Base-by-base conservation (phyloP, 148 eudicot species). In the Persicaria maculosa region DNA sequence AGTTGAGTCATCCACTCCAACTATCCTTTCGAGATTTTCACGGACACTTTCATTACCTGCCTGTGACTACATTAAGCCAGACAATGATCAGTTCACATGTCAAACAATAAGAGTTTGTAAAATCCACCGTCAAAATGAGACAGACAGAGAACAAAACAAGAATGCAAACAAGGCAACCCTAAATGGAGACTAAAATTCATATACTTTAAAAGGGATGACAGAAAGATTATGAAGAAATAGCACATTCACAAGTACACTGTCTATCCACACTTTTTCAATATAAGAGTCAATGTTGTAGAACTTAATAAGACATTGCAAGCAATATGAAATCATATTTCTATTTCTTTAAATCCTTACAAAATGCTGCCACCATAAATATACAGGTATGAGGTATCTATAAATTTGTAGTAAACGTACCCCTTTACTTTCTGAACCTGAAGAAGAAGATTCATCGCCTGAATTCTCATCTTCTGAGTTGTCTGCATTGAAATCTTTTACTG, bases 1-100 rank as follows among this genome's bases (percentile, higher is more conserved):
- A 59, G 81, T 64, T 58, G 93, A 89, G 82, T 93, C 98, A 81
- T 93, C 98, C 47, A 47, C 80, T 50, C 98, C 98, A 58, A 93
- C 81, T 67, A 83, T 93, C 81, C 85, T 91, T 81, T 93, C 97
- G 62, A 93, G 87, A 75, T 86, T 84, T 76, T 89, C 95, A 77
- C 98, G 84, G 15, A 82, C 73, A 68, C 65, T 74, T 72, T 85
- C 90, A 57, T 82, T 79, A 44, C 81, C 78, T 69, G 75, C 97
- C 97, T 93, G 47, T 65, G n/a, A 65, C 40, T 43, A 43, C 70
- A 65, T 65, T 25, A 57, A 57, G 20, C 19, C 9, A 57, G 62
- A 57, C 46, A 46, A 65, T 9, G 12, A 40, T 36, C 5, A 65
- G 4, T 14, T 15, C 17, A 65, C 70, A 5, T 65, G 47, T 65